Conservation (phyloP, 352 stramenopile species). For the Elongisporangium senticosum region DNA sequence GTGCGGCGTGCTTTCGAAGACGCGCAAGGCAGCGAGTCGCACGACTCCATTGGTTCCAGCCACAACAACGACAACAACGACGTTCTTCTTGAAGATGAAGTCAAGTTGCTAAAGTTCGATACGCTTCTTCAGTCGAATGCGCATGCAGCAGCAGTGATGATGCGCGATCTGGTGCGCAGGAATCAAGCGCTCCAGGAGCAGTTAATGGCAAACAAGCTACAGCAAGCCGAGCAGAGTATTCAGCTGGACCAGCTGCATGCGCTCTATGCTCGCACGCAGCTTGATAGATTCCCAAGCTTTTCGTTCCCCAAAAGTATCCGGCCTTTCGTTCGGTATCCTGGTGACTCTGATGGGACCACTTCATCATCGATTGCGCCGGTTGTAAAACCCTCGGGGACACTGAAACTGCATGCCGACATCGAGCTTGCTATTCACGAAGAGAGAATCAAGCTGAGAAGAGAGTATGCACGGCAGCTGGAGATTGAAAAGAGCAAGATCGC, state of each 20-base stretch:
- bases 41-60: background rate
- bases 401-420: constrained; percentile 38
- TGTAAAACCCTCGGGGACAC: constrained; percentile 8
- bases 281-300: constrained; percentile 25
- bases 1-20: constrained; percentile 8
- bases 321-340: constrained; percentile 18
- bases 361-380: constrained; percentile 1
- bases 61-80: background rate
- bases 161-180: constrained; percentile 32
- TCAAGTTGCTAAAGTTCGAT: constrained; percentile 6
- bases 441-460: constrained; percentile 27
- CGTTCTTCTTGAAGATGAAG: background rate
- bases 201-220: constrained; percentile 38
- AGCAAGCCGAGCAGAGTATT: constrained; percentile 52
- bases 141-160: constrained; percentile 20
- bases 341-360: background rate
- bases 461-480: constrained; percentile 31
- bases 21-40: background rate
- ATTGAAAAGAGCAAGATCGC: constrained; percentile 22
- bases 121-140: constrained; percentile 11
- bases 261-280: constrained; percentile 41
- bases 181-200: constrained; percentile 47
- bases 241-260: constrained; percentile 62
- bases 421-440: constrained; percentile 41
- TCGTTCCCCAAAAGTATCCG: constrained; percentile 33